phyloP scores from a whole-genome alignment of 805 yeast genomes.

The Ogataea glucozyma region DNA sequence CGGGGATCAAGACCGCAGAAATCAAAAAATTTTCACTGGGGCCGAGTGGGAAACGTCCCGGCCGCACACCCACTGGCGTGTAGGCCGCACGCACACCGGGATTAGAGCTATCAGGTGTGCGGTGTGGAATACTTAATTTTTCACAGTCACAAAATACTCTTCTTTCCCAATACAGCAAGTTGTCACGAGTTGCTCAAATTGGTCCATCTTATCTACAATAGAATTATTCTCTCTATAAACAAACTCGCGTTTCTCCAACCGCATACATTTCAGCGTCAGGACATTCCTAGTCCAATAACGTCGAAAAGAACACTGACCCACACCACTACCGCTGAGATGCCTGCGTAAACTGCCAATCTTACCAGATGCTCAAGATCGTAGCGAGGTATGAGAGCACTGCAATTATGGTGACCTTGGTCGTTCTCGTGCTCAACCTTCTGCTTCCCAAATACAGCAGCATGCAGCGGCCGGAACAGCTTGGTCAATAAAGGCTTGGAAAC shows the following conservation, averaged over 20 bases:
- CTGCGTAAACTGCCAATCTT: conserved; percentile 77
- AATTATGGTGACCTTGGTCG: conserved; percentile 22
- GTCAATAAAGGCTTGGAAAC: conserved; percentile 67
- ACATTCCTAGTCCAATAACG: conserved; percentile 20
- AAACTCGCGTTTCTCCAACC: background rate
- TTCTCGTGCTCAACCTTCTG: conserved; percentile 5
- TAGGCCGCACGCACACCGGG: too few species aligned
- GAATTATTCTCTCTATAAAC: too few species aligned
- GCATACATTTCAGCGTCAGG: background rate
- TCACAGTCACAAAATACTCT: conserved; percentile 19
- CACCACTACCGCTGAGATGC: conserved; percentile 62
- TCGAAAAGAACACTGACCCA: conserved; percentile 21
- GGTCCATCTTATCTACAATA: conserved; percentile 2
- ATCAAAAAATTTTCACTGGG: conserved; percentile 8
- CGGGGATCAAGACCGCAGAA: background rate
- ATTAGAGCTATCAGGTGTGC: conserved; percentile 9
- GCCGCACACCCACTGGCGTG: background rate
- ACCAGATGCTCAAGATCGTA: conserved; percentile 78
- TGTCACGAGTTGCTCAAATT: background rate
- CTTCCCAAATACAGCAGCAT: conserved; percentile 26
- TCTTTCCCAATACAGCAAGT: conserved; percentile 1
- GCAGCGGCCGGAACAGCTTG: conserved; percentile 58
- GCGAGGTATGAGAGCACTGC: conserved; percentile 58
- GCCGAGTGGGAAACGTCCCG: background rate
- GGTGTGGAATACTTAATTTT: conserved; percentile 13